Conservation (phyloP, 1,139 yeast species). For the Zygoascus hellenicus region DNA sequence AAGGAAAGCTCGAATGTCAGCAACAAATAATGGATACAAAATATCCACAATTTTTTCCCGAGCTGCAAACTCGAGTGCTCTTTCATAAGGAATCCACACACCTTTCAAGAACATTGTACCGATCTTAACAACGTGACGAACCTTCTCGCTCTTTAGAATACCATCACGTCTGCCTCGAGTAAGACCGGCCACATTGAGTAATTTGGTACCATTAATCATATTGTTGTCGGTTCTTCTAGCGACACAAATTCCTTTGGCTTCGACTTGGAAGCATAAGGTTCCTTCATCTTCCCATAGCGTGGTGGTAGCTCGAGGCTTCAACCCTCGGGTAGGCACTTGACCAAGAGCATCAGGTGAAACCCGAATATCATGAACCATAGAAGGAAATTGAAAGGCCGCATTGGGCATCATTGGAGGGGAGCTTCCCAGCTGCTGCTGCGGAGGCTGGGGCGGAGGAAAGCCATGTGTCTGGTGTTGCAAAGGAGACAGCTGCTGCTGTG, state of each 20-base stretch:
- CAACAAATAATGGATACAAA: constrained; percentile 78
- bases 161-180: constrained; percentile 94
- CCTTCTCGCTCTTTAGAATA: constrained; percentile 71
- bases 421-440: constrained; percentile 1
- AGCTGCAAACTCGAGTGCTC: constrained; percentile 85
- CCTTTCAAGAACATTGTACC: constrained; percentile 96
- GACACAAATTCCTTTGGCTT: constrained; percentile 80
- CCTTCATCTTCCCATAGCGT: constrained; percentile 96
- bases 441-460: constrained; percentile 8
- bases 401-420: constrained; percentile 11
- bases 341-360: constrained; percentile 30
- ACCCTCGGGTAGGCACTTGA: constrained; percentile 46
- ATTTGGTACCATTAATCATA: constrained; percentile 90
- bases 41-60: constrained; percentile 77
- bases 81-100: constrained; percentile 93
- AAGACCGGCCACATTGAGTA: constrained; percentile 85
- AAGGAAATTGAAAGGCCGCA: constrained; percentile 31
- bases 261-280: constrained; percentile 89
- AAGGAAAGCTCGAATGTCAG: constrained; percentile 55
- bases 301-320: constrained; percentile 80
- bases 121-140: constrained; percentile 84
- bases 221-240: constrained; percentile 87
- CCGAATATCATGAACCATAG: constrained; percentile 26
- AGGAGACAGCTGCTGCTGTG: constrained; percentile 4
- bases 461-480: constrained; percentile 1